Evolutionary conservation across 495 filamentous ascomycete species (phyloP).

Genomic region (Rhizodiscina lignyota): DNA sequence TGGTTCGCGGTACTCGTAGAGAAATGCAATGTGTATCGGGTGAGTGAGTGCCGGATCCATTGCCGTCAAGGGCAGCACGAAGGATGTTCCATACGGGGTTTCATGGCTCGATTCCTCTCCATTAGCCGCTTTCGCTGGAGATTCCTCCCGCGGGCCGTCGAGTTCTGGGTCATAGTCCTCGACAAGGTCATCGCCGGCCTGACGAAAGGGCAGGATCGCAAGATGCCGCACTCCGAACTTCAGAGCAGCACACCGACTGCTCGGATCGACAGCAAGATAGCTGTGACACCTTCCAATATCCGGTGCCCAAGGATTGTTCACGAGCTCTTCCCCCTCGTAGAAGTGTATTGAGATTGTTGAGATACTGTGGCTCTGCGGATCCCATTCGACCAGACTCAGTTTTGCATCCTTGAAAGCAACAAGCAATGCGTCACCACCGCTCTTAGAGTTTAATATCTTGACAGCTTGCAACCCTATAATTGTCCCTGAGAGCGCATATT

Average conservation of each 20-base stretch:
- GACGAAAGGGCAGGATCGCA: slow-evolving; percentile 85
- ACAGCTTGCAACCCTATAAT: slow-evolving; percentile 67
- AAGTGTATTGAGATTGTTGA: slow-evolving; percentile 90
- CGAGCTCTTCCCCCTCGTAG: slow-evolving; percentile 58
- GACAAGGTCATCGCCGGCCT: slow-evolving; percentile 69
- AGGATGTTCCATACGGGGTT: slow-evolving; percentile 68
- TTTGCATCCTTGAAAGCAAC: slow-evolving; percentile 80
- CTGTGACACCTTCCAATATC: slow-evolving; percentile 53
- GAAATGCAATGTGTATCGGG: slow-evolving; percentile 80
- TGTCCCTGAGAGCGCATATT: slow-evolving; percentile 68
- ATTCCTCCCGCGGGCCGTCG: slow-evolving; percentile 30
- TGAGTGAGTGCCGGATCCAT: slow-evolving; percentile 76
- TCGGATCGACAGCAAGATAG: slow-evolving; percentile 74
- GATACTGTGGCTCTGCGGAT: slow-evolving; percentile 58
- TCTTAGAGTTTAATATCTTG: slow-evolving; percentile 47
- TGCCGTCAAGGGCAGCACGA: slow-evolving; percentile 69
- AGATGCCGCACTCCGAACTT: slow-evolving; percentile 81
- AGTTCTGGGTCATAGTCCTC: slow-evolving; percentile 74
- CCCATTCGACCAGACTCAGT: slow-evolving; percentile 86
- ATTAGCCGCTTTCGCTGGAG: slow-evolving; percentile 3
- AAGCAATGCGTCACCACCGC: slow-evolving; percentile 74
- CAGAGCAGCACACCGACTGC: slow-evolving; percentile 79
- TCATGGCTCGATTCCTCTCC: slow-evolving; percentile 31
- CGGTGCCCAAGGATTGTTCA: slow-evolving; percentile 55
- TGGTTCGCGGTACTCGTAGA: slow-evolving; percentile 93